These are phyloP conservation scores for Pseudocercospora macadamiae DNA, from an alignment of 2,329 filamentous ascomycete genomes.

Conservation along the genomic window DNA sequence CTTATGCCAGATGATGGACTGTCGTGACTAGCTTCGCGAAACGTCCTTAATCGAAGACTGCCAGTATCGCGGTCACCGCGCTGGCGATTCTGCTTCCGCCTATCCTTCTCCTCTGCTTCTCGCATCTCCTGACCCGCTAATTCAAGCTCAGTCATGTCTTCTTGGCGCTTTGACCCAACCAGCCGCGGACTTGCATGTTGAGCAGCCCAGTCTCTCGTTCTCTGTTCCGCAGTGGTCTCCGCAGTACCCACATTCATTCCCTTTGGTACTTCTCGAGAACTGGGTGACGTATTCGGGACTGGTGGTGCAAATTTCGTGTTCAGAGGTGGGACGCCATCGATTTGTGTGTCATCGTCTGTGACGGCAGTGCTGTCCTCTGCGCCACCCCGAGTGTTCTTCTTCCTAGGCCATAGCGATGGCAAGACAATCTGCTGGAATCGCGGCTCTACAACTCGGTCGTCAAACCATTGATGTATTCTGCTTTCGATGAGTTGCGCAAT, in stretches of 20 bases:
- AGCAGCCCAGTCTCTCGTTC: constrained; percentile 39
- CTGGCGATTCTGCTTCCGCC: constrained; percentile 28
- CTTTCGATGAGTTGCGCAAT: constrained; percentile 83
- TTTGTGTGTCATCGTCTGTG: constrained; percentile 20
- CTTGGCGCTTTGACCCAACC: constrained; percentile 27
- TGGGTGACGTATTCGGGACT: constrained; percentile 2
- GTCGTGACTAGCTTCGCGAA: constrained; percentile 17
- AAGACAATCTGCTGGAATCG: constrained; percentile 85
- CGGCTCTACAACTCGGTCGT: constrained; percentile 82
- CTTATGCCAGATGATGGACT: constrained; percentile 4
- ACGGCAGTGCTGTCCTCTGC: constrained; percentile 59
- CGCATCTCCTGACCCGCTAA: constrained; percentile 39
- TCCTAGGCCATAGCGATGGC: constrained; percentile 80
- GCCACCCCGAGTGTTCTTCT: constrained; percentile 78
- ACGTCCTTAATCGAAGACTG: constrained; percentile 15
- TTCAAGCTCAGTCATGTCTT: constrained; percentile 38
- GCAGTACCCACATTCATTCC: constrained; percentile 10
- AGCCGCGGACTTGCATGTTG: constrained; percentile 20
- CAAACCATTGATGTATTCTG: constrained; percentile 82
- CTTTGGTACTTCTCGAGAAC: constrained; percentile 11
- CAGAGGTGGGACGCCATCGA: constrained; percentile 19
- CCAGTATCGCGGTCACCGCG: constrained; percentile 8
- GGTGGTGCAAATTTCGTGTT: constrained; percentile 19
- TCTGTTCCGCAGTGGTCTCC: constrained; percentile 38
- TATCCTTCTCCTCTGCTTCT: constrained; percentile 36